A percentile compares a stretch with the other conserved stretches of the same genome.
phyloP scores from a whole-genome alignment of 805 yeast genomes.

The Candida ponderosae region DNA sequence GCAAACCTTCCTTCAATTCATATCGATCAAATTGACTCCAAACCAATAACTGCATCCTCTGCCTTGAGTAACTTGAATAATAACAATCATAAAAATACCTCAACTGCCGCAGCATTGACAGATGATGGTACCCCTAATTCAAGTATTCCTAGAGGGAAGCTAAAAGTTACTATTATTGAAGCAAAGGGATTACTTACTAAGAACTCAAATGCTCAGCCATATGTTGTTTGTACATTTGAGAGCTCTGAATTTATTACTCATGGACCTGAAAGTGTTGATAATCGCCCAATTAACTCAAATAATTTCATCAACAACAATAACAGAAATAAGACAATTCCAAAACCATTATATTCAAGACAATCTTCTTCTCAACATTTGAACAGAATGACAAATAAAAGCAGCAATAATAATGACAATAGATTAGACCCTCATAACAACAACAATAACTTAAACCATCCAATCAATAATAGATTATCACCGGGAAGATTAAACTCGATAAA shows the following conservation, averaged over 20 bases:
- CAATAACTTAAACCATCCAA: conserved; percentile 5
- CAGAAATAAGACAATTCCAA: conserved; percentile 14
- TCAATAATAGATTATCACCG: conserved; percentile 7
- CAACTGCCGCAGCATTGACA: conserved; percentile 9
- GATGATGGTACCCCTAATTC: conserved; percentile 34
- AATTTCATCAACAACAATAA: conserved; percentile 13
- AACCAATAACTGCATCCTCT: conserved; percentile 5
- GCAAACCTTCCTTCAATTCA: conserved; percentile 3
- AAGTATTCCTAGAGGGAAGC: conserved; percentile 66
- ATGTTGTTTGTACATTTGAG: conserved; percentile 88
- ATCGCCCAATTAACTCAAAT: conserved; percentile 22
- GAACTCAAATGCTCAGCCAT: conserved; percentile 57
- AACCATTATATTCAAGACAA: conserved; percentile 36
- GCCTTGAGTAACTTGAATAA: conserved; percentile 3
- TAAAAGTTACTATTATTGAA: conserved; percentile 72
- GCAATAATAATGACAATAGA: conserved; percentile 6
- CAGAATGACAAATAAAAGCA: too few relatives aligned
- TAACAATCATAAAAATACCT: conserved; percentile 4
- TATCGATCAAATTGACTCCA: conserved; percentile 1
- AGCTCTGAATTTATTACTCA: conserved; percentile 84
- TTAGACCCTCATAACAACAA: conserved; percentile 5
- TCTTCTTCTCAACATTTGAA: conserved; percentile 34
- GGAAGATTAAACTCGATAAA: conserved; percentile 8
- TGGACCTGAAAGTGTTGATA: conserved; percentile 47
- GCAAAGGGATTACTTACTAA: conserved; percentile 62